A percentile compares a stretch with the other conserved stretches of the same genome.
Evolutionary conservation across 148 eudicot species (phyloP).

Genomic region (Spergularia bocconei): DNA sequence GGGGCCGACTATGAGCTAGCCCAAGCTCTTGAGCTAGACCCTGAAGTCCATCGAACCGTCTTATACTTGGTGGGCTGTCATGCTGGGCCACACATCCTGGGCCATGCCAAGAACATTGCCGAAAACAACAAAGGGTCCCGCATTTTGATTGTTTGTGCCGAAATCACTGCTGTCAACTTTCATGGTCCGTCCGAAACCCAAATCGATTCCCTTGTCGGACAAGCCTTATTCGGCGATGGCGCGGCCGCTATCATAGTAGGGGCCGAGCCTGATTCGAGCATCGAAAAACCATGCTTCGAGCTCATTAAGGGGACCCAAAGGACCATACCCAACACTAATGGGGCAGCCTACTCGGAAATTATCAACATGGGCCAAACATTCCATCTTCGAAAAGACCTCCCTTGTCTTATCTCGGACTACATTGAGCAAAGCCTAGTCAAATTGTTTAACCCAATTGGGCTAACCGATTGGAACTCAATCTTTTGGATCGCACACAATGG

Average conservation of each 20-base stretch:
- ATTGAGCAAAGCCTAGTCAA: conserved; percentile 21
- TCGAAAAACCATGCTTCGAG: conserved; percentile 24
- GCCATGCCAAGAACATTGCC: conserved; percentile 28
- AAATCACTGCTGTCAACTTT: conserved; percentile 26
- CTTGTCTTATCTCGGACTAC: conserved; percentile 25
- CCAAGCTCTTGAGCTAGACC: conserved; percentile 28
- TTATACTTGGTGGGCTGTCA: conserved; percentile 33
- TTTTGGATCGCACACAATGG: conserved; percentile 32
- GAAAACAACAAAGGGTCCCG: conserved; percentile 29
- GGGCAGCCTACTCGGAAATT: conserved; percentile 28
- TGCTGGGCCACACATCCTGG: conserved; percentile 32
- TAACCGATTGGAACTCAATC: conserved; percentile 24
- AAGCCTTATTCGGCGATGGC: conserved; percentile 31
- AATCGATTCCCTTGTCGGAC: conserved; percentile 23
- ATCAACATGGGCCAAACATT: conserved; percentile 34
- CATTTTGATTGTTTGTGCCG: conserved; percentile 22
- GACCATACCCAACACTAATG: conserved; percentile 26
- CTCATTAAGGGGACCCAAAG: conserved; percentile 19
- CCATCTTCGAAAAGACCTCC: conserved; percentile 28
- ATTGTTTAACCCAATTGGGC: conserved; percentile 8
- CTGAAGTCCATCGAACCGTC: conserved; percentile 27
- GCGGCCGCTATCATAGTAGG: conserved; percentile 30
- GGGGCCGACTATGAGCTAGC: conserved; percentile 35
- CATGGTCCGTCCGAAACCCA: conserved; percentile 30
- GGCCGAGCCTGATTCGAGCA: conserved; percentile 15